Base-by-base conservation (phyloP, 176 grass and related monocot species). In the Phyllostachys edulis region DNA sequence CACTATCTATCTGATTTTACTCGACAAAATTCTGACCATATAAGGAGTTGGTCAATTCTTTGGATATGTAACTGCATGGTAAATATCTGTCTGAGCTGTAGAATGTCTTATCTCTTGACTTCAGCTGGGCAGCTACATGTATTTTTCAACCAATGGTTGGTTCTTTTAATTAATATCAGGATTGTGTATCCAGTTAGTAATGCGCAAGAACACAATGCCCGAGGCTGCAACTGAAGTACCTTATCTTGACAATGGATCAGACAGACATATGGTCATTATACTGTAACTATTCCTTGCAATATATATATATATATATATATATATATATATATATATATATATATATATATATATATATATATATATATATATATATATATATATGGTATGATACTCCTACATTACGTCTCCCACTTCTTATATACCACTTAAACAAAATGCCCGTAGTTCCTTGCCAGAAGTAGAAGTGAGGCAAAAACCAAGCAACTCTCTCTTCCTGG, bases 81-180 rank as follows among this genome's bases (percentile, higher is more conserved):
- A 55, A 73, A 79, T 55, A 54, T 51, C 45, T 73, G 70, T 14
- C 26, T 73, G 15, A 74, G 47, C 12, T 39, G 57, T 29, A 14
- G 6, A 21, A 4, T 66, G 77, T 80, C 85, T 54, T 8, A 34
- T 87, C 2, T 57, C 10, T 55, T 6, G 59, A 67, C 76, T 15
- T 64, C 24, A 16, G 10, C 20, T 80, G 21, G 44, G 34, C 66
- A 38, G 29, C 29, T 40, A 41, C 7, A 23, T 73, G 85, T 47
- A 66, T 3, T n/a, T 80, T 80, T 87, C 77, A 50, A 66, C 46
- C 40, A 74, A 87, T 73, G 15, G 23, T 45, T 75, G 77, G 69
- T 67, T 67, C 38, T 75, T 87, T 55, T 45, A 67, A 63, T 1
- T 17, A 38, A 29, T 29, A 29, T 29, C 29, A 80, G 10, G 45